These are phyloP conservation scores for Xerocomus brunneocitrinus DNA, from an alignment of 768 basidiomycete genomes.

Conservation along the genomic window DNA sequence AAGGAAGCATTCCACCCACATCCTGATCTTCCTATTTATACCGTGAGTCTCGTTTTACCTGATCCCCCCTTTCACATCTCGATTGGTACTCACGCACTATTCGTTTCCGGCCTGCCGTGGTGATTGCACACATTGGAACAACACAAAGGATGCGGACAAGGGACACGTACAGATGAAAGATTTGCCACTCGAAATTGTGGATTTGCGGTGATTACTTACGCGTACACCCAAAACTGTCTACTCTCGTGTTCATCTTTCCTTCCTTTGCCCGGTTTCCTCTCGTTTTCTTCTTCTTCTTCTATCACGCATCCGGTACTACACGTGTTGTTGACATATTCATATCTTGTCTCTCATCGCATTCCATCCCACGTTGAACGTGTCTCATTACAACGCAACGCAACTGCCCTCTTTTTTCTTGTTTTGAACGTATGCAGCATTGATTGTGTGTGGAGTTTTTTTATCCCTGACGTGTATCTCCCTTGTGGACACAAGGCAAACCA, in stretches of 20 bases:
- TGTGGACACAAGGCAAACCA: background rate
- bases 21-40: constrained; percentile 79
- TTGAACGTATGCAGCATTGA: background rate
- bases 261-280: background rate
- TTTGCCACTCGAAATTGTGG: constrained; percentile 74
- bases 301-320: background rate
- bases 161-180: constrained; percentile 81
- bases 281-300: background rate
- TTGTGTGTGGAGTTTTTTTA: background rate
- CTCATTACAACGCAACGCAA: background rate
- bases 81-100: background rate
- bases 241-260: no score
- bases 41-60: constrained; percentile 44
- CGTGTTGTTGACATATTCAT: background rate
- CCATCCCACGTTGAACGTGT: background rate
- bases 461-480: background rate
- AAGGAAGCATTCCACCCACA: constrained; percentile 87
- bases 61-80: background rate
- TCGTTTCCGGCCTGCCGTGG: background rate
- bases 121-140: background rate
- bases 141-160: constrained; percentile 69
- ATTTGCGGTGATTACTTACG: constrained; percentile 47
- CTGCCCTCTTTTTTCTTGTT: background rate
- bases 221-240: no score
- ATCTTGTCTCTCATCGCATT: background rate